Evolutionary conservation across 306 rosid genomes (phyloP).

Genomic region (Inga leiocalycina): DNA sequence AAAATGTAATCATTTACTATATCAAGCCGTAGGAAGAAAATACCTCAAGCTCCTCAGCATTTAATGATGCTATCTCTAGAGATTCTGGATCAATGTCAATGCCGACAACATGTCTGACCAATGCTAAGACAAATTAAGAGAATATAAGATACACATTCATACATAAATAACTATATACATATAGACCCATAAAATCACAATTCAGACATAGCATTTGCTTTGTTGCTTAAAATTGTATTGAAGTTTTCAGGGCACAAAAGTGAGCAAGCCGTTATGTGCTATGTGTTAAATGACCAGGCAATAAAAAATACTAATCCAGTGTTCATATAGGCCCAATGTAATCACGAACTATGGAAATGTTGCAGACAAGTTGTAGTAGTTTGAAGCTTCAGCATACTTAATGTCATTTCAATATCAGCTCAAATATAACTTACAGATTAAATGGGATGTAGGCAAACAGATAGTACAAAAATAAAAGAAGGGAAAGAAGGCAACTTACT

Average conservation of each 20-base stretch:
- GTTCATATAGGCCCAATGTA: neutral
- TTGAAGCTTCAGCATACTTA: constrained; percentile 6
- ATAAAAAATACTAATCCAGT: constrained; percentile 22
- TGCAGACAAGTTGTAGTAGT: neutral
- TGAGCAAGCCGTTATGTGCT: neutral
- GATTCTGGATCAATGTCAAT: constrained; percentile 91
- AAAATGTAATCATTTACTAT: constrained; percentile 26
- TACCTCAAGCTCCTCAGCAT: constrained; percentile 95
- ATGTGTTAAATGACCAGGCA: neutral
- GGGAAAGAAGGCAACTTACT: constrained; percentile 60
- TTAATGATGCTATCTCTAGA: constrained; percentile 74
- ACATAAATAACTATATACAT: neutral
- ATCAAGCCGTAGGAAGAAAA: constrained; percentile 22
- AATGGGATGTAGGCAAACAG: neutral
- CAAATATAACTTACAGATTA: neutral
- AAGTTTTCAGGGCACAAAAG: constrained; percentile 8
- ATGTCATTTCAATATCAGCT: neutral
- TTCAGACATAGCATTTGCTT: neutral
- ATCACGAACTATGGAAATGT: neutral
- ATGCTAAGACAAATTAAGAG: constrained; percentile 43
- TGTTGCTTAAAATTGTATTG: constrained; percentile 2
- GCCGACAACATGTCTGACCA: constrained; percentile 83
- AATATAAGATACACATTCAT: constrained; percentile 17
- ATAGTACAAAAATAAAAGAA: neutral
- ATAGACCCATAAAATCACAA: neutral